Evolutionary conservation across 768 basidiomycete species (phyloP), one percentile per base, ranked within the genome.

Genomic region (Mycena rebaudengoi): DNA sequence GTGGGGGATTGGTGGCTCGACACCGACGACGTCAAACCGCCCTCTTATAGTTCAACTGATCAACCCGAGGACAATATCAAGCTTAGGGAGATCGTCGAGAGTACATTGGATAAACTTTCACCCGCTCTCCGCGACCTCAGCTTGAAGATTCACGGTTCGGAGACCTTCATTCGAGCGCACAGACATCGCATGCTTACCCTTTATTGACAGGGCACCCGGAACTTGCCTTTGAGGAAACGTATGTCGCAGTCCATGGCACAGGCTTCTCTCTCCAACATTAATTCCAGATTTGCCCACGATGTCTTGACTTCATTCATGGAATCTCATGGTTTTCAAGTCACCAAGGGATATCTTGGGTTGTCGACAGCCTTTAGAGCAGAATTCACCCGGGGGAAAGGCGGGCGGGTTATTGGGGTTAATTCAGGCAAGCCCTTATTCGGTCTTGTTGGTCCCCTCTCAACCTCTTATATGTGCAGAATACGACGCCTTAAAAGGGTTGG

Each of bases 31-130:
- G 80, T 79, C 8, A 66, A 72, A 0, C 83, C 79, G n/a, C 85
- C 86, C 40, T 66, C 77, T 18, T 86, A 86, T 70, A 74, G 73
- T 2, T 62, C 62, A 43, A n/a, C n/a, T n/a, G n/a, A n/a, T n/a
- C n/a, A n/a, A n/a, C n/a, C n/a, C n/a, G 51, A 70, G 54, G 65
- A 63, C 63, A 35, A 67, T 66, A 37, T 79, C 2, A 82, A 37
- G 35, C 10, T 37, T 10, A 37, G 10, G 35, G 11, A 37, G 18
- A 37, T 18, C 18, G 18, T 37, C 35, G 35, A 37, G 35, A 18
- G 18, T 37, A 18, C 10, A 18, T 10, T 37, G 10, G 35, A 37
- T 37, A 37, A 10, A 18, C 35, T 37, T 10, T 10, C 10, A 10
- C 35, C 35, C 35, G 11, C 10, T 10, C 35, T 37, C 10, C 10